Percentiles rank a stretch among this genome's conserved stretches.
Evolutionary conservation across 495 filamentous ascomycete species (phyloP).

Genomic region (Talaromyces stipitatus): DNA sequence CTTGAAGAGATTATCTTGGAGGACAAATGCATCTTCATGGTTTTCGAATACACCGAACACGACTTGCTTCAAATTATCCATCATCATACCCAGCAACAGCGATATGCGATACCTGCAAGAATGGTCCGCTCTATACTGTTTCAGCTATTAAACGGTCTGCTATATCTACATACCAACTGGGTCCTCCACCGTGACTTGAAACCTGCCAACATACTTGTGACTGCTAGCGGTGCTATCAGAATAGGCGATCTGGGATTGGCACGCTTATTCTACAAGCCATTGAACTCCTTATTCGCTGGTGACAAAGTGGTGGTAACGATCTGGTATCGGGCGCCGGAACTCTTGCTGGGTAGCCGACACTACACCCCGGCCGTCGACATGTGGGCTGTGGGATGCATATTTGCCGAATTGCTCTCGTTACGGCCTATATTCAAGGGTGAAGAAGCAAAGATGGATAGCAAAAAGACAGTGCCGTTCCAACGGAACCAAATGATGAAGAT

Average conservation of each 20-base stretch:
- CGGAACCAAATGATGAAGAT: conserved; percentile 99
- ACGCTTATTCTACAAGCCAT: conserved; percentile 85
- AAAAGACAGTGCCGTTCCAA: conserved; percentile 95
- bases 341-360: conserved; percentile 82
- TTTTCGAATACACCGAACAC: conserved; percentile 97
- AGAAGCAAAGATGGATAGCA: conserved; percentile 97
- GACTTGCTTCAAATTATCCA: conserved; percentile 98
- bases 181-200: conserved; percentile 95
- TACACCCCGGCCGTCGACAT: conserved; percentile 96
- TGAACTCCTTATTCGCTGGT: conserved; percentile 83
- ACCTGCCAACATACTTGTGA: conserved; percentile 98
- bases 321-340: conserved; percentile 95
- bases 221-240: conserved; percentile 77
- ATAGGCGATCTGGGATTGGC: conserved; percentile 92
- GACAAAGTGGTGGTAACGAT: conserved; percentile 99
- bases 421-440: conserved; percentile 98
- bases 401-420: conserved; percentile 84
- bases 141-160: conserved; percentile 86
- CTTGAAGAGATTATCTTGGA: conserved; percentile 95
- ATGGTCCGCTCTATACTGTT: conserved; percentile 91
- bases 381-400: conserved; percentile 98
- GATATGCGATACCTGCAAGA: conserved; percentile 77
- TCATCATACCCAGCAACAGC: conserved; percentile 83
- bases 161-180: conserved; percentile 96
- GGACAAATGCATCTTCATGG: conserved; percentile 99